Conservation (phyloP, 805 yeast genomes). For the Zygosaccharomyces lentus region DNA sequence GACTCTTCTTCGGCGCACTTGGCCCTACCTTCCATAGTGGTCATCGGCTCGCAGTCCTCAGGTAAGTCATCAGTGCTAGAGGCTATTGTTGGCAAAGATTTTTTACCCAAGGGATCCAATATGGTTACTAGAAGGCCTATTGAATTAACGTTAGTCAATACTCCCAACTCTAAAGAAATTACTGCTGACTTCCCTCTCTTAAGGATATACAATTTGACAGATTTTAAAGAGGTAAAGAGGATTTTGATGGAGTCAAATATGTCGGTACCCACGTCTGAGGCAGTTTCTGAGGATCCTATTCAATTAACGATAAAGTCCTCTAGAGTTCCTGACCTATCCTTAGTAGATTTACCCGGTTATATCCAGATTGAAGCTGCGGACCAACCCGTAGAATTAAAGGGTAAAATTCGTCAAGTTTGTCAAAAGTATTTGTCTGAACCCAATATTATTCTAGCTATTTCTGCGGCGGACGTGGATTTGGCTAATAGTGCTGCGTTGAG, state of each 20-base stretch:
- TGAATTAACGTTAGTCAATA: constrained; percentile 85
- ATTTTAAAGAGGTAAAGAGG: constrained; percentile 83
- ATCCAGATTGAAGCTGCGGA: constrained; percentile 96
- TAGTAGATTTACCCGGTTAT: constrained; percentile 96
- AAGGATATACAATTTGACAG: constrained; percentile 74
- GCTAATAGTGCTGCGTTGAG: constrained; percentile 93
- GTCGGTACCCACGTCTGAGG: constrained; percentile 84
- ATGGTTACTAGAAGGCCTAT: constrained; percentile 99
- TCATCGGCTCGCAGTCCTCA: constrained; percentile 93
- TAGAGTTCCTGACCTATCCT: constrained; percentile 81
- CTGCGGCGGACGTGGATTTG: constrained; percentile 96
- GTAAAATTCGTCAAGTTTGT: constrained; percentile 74
- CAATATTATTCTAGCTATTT: constrained; percentile 89
- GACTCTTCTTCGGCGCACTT: constrained; percentile 70
- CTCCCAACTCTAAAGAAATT: constrained; percentile 76
- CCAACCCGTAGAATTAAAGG: constrained; percentile 82
- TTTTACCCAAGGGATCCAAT: constrained; percentile 92
- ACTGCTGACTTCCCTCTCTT: constrained; percentile 92
- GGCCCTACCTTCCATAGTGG: constrained; percentile 90
- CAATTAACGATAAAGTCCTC: constrained; percentile 90
- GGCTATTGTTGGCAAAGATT: constrained; percentile 96
- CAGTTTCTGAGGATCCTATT: constrained; percentile 90
- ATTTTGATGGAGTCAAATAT: constrained; percentile 82
- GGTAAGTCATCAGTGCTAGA: constrained; percentile 97
- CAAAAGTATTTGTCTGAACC: constrained; percentile 85